Conservation (phyloP, 2,329 filamentous ascomycete genomes). For the Claviceps citrina region DNA sequence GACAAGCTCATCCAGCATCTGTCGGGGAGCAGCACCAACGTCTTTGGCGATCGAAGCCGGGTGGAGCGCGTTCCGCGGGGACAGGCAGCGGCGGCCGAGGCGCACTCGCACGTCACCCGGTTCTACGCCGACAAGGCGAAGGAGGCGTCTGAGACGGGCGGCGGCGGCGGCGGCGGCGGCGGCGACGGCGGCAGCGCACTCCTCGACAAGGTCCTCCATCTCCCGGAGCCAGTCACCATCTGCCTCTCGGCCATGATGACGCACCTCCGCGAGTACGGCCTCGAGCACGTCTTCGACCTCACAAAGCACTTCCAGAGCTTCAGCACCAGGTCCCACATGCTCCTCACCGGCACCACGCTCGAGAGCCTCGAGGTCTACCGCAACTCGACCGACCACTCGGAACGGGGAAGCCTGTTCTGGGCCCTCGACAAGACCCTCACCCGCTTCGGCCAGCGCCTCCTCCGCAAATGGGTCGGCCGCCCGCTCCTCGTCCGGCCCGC, state of each 20-base stretch:
- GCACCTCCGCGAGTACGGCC: constrained; percentile 77
- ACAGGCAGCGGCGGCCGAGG: constrained; percentile 70
- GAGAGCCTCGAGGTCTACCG: constrained; percentile 91
- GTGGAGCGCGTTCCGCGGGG: constrained; percentile 63
- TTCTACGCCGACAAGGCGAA: constrained; percentile 86
- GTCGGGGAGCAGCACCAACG: constrained; percentile 75
- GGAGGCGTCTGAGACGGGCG: constrained; percentile 38
- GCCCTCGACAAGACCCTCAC: constrained; percentile 85
- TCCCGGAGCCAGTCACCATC: constrained; percentile 75
- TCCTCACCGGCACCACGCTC: constrained; percentile 86
- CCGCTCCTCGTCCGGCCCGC: constrained; percentile 63
- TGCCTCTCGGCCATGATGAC: constrained; percentile 95
- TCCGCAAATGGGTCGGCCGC: constrained; percentile 89
- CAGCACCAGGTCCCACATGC: constrained; percentile 85
- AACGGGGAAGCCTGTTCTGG: constrained; percentile 88
- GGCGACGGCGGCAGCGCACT: constrained; percentile 43
- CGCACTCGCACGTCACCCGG: constrained; percentile 75
- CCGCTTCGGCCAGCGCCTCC: constrained; percentile 69
- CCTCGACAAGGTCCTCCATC: constrained; percentile 70
- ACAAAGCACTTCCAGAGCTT: constrained; percentile 97
- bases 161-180: constrained; percentile 46
- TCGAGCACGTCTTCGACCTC: constrained; percentile 89
- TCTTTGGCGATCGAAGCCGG: constrained; percentile 79
- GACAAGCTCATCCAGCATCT: constrained; percentile 86
- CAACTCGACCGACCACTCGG: constrained; percentile 74